These are phyloP conservation scores for Tetraselmis striata DNA, from an alignment of 139 green algal species.

Conservation along the genomic window DNA sequence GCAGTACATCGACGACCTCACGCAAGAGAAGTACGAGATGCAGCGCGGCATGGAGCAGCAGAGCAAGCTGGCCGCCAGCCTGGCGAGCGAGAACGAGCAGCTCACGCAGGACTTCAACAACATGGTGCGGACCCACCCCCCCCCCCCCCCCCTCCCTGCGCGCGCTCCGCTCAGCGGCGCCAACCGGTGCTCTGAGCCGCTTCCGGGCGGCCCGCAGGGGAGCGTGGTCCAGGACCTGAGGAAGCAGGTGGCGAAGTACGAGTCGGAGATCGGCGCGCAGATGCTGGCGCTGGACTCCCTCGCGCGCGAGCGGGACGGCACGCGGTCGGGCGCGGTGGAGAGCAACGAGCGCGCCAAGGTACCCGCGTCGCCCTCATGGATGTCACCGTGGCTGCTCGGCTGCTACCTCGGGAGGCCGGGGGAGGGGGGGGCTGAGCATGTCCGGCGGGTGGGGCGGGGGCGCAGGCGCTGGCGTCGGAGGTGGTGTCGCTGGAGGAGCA, in stretches of 20 bases:
- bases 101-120: slow-evolving; percentile 46
- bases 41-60: slow-evolving; percentile 47
- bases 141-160: too few relatives aligned
- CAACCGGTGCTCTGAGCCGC: too few relatives aligned
- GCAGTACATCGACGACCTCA: slow-evolving; percentile 70
- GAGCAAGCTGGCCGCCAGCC: slow-evolving; percentile 25
- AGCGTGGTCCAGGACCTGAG: not conserved
- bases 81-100: slow-evolving; percentile 49
- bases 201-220: too few relatives aligned
- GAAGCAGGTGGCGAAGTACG: not conserved
- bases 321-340: slow-evolving; percentile 28
- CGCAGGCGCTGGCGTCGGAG: slow-evolving; percentile 34
- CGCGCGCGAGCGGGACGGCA: slow-evolving; percentile 28
- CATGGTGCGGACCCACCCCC: not conserved
- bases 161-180: too few relatives aligned
- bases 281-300: slow-evolving; percentile 16
- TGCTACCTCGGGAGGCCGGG: too few relatives aligned
- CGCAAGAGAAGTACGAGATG: slow-evolving; percentile 63
- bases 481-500: slow-evolving; percentile 36
- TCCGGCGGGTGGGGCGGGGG: not conserved
- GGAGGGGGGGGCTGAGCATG: not conserved
- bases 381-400: not conserved
- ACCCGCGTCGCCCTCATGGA: not conserved
- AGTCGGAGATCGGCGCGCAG: slow-evolving; percentile 9
- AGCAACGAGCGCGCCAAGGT: slow-evolving; percentile 30